Conservation (phyloP, 495 filamentous ascomycete genomes). For the Aspergillus bridgeri region DNA sequence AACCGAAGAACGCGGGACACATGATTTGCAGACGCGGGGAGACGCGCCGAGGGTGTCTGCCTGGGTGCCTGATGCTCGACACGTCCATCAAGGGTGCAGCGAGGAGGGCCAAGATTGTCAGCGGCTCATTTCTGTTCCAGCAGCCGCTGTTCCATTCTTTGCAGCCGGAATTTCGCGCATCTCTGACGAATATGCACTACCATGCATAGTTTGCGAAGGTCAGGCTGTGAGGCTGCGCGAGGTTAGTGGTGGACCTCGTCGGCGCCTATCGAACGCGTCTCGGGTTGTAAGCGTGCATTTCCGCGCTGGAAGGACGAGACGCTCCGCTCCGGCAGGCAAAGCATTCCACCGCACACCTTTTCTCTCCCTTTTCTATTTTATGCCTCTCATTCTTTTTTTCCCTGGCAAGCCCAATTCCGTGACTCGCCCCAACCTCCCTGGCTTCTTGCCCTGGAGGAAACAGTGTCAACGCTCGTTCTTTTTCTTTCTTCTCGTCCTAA, state of each 20-base stretch:
- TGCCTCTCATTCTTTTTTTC: constrained; percentile 26
- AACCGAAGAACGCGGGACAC: constrained; percentile 21
- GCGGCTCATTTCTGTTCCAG: neutral
- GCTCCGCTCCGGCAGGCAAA: constrained; percentile 34
- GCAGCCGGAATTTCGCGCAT: neutral
- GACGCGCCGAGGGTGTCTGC: constrained; percentile 12
- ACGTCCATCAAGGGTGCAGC: neutral
- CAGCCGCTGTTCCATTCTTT: neutral
- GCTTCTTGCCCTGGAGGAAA: constrained; percentile 15
- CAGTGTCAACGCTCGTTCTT: constrained; percentile 19
- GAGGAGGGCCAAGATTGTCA: neutral
- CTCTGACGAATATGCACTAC: constrained; percentile 4
- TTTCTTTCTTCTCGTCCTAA: constrained; percentile 17
- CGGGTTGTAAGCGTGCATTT: constrained; percentile 48
- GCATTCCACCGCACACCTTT: constrained; percentile 41
- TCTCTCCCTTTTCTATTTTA: constrained; percentile 34
- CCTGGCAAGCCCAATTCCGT: constrained; percentile 15
- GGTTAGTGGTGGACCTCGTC: constrained; percentile 34
- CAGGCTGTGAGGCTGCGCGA: constrained; percentile 19
- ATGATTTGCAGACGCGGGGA: constrained; percentile 17
- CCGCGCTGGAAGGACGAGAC: constrained; percentile 42
- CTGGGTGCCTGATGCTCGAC: constrained; percentile 3
- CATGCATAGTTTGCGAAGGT: constrained; percentile 18
- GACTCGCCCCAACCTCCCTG: constrained; percentile 20
- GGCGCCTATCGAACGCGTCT: constrained; percentile 50